A percentile compares a stretch with the other conserved stretches of the same genome.
Evolutionary conservation across 2,329 filamentous ascomycete genomes (phyloP).

Genomic region (Pyrenophora tritici-repentis): DNA sequence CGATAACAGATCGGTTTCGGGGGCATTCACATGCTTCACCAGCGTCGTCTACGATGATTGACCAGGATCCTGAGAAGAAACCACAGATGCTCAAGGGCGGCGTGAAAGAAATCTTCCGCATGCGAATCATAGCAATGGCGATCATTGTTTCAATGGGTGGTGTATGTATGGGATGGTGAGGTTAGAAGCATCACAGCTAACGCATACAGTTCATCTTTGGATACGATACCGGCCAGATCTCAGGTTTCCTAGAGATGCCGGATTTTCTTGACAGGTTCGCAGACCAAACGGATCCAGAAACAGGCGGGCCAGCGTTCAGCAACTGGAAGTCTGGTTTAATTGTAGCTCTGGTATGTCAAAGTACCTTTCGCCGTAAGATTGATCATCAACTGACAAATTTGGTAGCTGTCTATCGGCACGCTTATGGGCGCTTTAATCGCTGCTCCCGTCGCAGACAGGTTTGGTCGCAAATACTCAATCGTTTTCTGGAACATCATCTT

Average conservation of each 20-base stretch:
- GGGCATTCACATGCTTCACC: slow-evolving; percentile 23
- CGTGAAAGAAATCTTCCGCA: slow-evolving; percentile 36
- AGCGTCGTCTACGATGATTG: slow-evolving; percentile 27
- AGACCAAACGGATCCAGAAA: slow-evolving; percentile 26
- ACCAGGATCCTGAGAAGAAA: slow-evolving; percentile 36
- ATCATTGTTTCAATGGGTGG: slow-evolving; percentile 45
- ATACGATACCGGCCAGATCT: slow-evolving; percentile 46
- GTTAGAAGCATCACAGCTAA: not conserved
- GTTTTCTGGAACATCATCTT: slow-evolving; percentile 66
- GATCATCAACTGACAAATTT: not conserved
- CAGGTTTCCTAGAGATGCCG: slow-evolving; percentile 45
- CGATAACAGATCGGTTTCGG: slow-evolving; percentile 26
- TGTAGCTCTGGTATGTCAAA: slow-evolving; percentile 37
- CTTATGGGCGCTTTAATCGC: slow-evolving; percentile 70
- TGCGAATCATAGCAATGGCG: slow-evolving; percentile 42
- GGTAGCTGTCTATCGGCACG: slow-evolving; percentile 69
- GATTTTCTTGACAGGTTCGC: slow-evolving; percentile 40
- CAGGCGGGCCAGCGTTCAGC: slow-evolving; percentile 34
- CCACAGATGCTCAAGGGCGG: slow-evolving; percentile 29
- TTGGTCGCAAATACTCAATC: slow-evolving; percentile 67
- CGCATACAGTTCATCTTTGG: slow-evolving; percentile 28
- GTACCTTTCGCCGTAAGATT: not conserved
- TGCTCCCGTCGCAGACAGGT: slow-evolving; percentile 63
- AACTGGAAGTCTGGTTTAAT: slow-evolving; percentile 43
- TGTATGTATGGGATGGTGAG: slow-evolving; percentile 21